Conservation (phyloP, 345 rosid genomes). For the Microthlaspi erraticum region DNA sequence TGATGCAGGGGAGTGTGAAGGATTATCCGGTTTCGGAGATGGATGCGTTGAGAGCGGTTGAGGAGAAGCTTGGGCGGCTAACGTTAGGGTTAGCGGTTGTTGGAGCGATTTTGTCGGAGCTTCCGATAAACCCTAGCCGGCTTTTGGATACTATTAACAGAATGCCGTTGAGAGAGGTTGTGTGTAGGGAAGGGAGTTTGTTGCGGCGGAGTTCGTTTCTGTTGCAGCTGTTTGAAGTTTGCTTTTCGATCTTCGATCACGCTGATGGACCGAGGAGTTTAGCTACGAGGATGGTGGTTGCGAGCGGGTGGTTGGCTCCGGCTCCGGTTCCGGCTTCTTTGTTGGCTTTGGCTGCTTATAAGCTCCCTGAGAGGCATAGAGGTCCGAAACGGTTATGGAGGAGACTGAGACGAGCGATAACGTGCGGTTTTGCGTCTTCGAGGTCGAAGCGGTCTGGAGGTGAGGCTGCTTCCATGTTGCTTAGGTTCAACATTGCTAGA, state of each 20-base stretch:
- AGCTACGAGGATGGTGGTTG: slow-evolving; percentile 91
- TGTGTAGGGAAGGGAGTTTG: slow-evolving; percentile 51
- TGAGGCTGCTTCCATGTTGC: slow-evolving; percentile 80
- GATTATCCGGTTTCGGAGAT: slow-evolving; percentile 70
- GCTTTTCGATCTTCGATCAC: slow-evolving; percentile 95
- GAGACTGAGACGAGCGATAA: slow-evolving; percentile 61
- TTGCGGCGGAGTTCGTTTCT: slow-evolving; percentile 65
- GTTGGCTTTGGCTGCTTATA: slow-evolving; percentile 75
- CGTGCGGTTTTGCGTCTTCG: slow-evolving; percentile 70
- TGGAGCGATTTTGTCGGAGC: slow-evolving; percentile 85
- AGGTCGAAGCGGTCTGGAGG: slow-evolving; percentile 70
- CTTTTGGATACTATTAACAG: slow-evolving; percentile 83
- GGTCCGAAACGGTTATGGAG: slow-evolving; percentile 60
- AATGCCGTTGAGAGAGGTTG: slow-evolving; percentile 75
- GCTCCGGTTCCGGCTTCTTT: slow-evolving; percentile 72
- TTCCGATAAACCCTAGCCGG: slow-evolving; percentile 88
- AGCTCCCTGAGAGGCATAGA: slow-evolving; percentile 71
- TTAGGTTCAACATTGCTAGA: slow-evolving; percentile 79
- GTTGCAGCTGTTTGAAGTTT: slow-evolving; percentile 87
- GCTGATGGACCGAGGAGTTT: slow-evolving; percentile 88
- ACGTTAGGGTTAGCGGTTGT: slow-evolving; percentile 80
- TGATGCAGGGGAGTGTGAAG: slow-evolving; percentile 77
- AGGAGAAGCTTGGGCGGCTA: slow-evolving; percentile 83
- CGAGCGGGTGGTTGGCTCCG: slow-evolving; percentile 94
- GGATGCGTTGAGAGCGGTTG: slow-evolving; percentile 74